Percentiles rank a stretch among this genome's conserved stretches.
phyloP scores from a whole-genome alignment of 164 flowering plant species.

The Vitis cinerea region DNA sequence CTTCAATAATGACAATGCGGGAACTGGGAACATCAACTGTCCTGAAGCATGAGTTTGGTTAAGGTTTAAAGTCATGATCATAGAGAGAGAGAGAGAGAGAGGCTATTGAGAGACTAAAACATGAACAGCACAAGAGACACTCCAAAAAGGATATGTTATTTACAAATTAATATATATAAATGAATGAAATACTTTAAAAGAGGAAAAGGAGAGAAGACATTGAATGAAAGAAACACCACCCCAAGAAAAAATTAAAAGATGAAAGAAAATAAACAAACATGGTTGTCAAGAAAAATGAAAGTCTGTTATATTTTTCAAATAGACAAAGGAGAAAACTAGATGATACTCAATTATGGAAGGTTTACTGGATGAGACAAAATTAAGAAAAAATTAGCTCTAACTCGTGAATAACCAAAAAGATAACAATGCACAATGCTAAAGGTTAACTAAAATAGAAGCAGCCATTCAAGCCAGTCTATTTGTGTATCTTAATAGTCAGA shows the following conservation, averaged over 20 bases:
- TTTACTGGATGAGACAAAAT: too few species aligned
- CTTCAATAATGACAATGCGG: conserved; percentile 87
- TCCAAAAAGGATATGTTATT: not conserved
- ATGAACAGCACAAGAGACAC: too few species aligned
- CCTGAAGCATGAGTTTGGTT: conserved; percentile 32
- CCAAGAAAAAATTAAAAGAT: too few species aligned
- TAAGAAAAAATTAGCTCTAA: not conserved
- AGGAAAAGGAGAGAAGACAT: too few species aligned
- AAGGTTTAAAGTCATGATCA: not conserved
- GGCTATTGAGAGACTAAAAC: too few species aligned
- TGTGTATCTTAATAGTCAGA: not conserved
- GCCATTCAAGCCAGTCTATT: not conserved
- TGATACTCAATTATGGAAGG: too few species aligned
- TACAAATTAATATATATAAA: not conserved
- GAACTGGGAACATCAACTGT: conserved; percentile 85
- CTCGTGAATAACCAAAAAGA: not conserved
- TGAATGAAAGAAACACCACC: too few species aligned
- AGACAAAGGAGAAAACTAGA: too few species aligned
- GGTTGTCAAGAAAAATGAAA: too few species aligned
- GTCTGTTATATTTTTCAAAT: too few species aligned
- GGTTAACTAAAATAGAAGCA: not conserved
- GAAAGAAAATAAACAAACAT: too few species aligned
- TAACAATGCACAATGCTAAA: not conserved
- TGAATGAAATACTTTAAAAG: not conserved
- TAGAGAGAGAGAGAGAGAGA: not conserved